Evolutionary conservation across 2,329 filamentous ascomycete species (phyloP), one percentile per base, ranked within the genome.

Genomic region (Tolypocladium pustulatum): DNA sequence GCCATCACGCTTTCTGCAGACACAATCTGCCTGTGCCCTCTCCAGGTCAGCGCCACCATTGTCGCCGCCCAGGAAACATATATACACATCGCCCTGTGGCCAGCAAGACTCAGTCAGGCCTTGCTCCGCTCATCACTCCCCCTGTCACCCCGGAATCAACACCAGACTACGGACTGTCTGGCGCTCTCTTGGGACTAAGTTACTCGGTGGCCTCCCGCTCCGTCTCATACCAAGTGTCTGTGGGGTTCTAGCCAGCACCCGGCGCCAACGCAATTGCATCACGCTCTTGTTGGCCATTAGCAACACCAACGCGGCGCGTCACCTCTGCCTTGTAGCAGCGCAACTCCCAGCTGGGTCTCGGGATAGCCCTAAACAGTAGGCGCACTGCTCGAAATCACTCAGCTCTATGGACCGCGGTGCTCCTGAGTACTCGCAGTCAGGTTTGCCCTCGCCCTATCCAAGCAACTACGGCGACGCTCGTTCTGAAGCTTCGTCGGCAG

Each of bases 401-500:
- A 70, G 60, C 68, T 74, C 71, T 77, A 82, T 82, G 81, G 81
- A 84, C 78, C 80, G 81, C 73, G 76, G 76, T 81, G 81, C 84
- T 72, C 76, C 86, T 78, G 88, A 90, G 76, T 91, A 89, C 79
- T 84, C 87, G 84, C 88, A 91, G 84, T 85, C 88, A 90, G 88
- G 88, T 91, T 90, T 90, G 88, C 86, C 81, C 74, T 84, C 84
- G 81, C 83, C 84, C 76, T 86, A 85, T 78, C 81, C 83, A 73
- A 82, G 79, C 77, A 81, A 80, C 75, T 81, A 81, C 76, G 81
- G 78, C 78, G 80, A 84, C 80, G 77, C 83, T 77, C 83, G 87
- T 81, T 92, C 91, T 91, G 90, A 95, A 88, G 86, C 82, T 74
- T 84, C 87, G 74, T 78, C 82, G 78, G 85, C 89, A 94, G 92